phyloP scores from a whole-genome alignment of 169 alveolate genomes.

The Ichthyophthirius multifiliis region DNA sequence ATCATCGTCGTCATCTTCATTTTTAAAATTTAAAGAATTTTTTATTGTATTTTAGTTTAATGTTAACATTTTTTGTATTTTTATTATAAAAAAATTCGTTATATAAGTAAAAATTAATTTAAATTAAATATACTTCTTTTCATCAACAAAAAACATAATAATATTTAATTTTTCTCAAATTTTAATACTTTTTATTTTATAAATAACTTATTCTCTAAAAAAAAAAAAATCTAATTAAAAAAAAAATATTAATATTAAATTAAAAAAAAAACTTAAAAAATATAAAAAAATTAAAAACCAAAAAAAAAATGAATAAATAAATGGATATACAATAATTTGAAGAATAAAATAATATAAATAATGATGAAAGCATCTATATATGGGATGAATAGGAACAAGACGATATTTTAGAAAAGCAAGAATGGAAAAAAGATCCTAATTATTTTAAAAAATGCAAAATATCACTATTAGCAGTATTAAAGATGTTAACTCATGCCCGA shows the following conservation, averaged over 20 bases:
- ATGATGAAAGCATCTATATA: constrained; percentile 46
- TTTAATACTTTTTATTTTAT: no score
- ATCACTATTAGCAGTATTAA: constrained; percentile 82
- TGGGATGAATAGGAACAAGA: constrained; percentile 62
- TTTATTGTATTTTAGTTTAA: no score
- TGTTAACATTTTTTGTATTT: no score
- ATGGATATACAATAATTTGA: constrained; percentile 17
- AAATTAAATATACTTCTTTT: no score
- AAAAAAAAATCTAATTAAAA: no score
- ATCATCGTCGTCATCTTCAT: constrained; percentile 1
- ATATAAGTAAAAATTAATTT: no score
- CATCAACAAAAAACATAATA: no score
- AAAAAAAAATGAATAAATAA: background rate
- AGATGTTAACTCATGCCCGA: constrained; percentile 89
- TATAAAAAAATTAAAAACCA: background rate
- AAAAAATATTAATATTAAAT: no score
- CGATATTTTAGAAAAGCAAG: constrained; percentile 44
- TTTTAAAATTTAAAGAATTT: background rate
- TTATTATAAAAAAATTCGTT: no score
- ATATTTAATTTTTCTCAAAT: no score
- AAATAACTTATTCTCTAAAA: no score
- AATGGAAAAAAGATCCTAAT: constrained; percentile 59
- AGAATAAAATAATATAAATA: constrained; percentile 47
- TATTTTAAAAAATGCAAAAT: constrained; percentile 73
- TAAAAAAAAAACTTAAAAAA: no score